phyloP scores from a whole-genome alignment of 352 stramenopile genomes.

The Thraustotheca clavata region DNA sequence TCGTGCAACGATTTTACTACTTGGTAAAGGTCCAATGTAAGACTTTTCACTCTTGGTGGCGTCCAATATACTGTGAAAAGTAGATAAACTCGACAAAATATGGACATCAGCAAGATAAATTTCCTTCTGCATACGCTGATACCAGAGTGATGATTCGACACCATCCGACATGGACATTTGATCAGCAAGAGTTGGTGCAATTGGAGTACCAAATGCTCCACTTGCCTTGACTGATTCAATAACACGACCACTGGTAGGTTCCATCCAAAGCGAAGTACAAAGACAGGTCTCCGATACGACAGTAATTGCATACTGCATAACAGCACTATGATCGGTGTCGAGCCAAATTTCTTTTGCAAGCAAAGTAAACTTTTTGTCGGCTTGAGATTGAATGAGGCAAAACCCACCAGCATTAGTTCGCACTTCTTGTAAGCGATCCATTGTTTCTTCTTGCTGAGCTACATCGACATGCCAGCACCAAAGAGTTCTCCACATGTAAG shows the following conservation, averaged over 20 bases:
- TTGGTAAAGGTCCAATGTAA: not conserved
- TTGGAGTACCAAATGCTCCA: not conserved
- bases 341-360: constrained; percentile 53
- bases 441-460: constrained; percentile 16
- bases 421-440: not conserved
- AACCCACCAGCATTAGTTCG: not conserved
- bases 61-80: constrained; percentile 58
- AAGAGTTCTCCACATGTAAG: constrained; percentile 83
- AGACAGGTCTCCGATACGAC: constrained; percentile 66
- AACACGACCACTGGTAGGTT: constrained; percentile 36
- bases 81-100: constrained; percentile 70
- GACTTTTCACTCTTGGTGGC: constrained; percentile 5
- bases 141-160: not conserved
- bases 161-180: not conserved
- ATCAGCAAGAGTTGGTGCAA: not conserved
- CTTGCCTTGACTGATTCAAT: not conserved
- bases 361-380: constrained; percentile 2
- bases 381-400: constrained; percentile 5
- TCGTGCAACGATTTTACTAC: not conserved
- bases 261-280: constrained; percentile 85
- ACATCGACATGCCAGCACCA: constrained; percentile 67
- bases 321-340: constrained; percentile 63
- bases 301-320: constrained; percentile 66
- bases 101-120: constrained; percentile 27
- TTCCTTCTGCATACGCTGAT: constrained; percentile 3